Evolutionary conservation across 2,329 filamentous ascomycete species (phyloP).

Genomic region (Microcyclospora tardicrescens): DNA sequence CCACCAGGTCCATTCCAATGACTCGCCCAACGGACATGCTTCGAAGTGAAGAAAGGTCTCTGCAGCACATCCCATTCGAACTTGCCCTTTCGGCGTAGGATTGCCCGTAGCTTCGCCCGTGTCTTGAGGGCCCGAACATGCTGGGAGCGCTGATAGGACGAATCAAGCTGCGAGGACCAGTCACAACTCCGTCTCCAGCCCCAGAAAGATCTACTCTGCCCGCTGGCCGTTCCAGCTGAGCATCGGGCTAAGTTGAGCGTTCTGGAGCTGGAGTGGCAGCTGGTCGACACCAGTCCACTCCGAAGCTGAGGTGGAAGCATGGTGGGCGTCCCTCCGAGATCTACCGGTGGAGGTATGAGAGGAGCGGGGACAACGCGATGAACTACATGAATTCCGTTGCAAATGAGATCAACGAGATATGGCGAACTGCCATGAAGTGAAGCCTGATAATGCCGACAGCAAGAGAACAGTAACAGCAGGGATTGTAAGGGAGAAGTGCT

Average conservation of each 20-base stretch:
- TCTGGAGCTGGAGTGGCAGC: slow-evolving; percentile 5
- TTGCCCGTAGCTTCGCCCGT: slow-evolving; percentile 19
- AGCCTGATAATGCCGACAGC: too few relatives aligned
- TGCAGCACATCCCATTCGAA: slow-evolving; percentile 19
- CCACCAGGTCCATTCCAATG: slow-evolving; percentile 10
- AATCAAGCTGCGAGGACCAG: slow-evolving; percentile 21
- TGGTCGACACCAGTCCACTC: slow-evolving; percentile 6
- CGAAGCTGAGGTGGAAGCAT: slow-evolving; percentile 18
- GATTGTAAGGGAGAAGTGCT: too few relatives aligned
- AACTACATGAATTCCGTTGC: too few relatives aligned
- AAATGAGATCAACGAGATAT: too few relatives aligned
- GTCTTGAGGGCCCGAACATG: slow-evolving; percentile 19
- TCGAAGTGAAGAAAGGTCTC: slow-evolving; percentile 16
- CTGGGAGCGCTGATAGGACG: slow-evolving; percentile 17
- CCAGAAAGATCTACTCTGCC: slow-evolving; percentile 14
- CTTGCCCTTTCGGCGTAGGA: slow-evolving; percentile 16
- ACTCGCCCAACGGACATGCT: slow-evolving; percentile 18
- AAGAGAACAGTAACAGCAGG: too few relatives aligned
- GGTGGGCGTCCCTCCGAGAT: slow-evolving; percentile 2
- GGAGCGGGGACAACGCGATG: too few relatives aligned
- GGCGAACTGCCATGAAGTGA: too few relatives aligned
- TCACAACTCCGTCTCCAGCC: slow-evolving; percentile 12
- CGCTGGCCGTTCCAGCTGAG: neutral
- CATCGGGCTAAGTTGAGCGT: neutral
- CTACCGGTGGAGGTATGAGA: too few relatives aligned